A percentile compares a stretch with the other conserved stretches of the same genome.
phyloP scores from a whole-genome alignment of 176 grass and related monocot genomes.

The Otatea glauca region DNA sequence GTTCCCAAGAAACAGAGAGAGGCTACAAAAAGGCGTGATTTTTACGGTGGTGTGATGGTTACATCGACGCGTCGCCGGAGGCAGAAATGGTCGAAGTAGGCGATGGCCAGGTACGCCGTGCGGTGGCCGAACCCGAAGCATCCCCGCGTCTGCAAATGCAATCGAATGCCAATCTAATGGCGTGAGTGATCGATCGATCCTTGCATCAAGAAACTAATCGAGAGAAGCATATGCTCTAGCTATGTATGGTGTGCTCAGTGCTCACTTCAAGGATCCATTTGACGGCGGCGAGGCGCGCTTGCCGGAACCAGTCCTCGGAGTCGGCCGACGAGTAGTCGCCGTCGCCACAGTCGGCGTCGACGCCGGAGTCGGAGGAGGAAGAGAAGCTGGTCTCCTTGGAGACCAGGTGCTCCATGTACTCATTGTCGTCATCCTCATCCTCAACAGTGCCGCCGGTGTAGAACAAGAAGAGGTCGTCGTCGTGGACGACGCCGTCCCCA shows the following conservation, averaged over 20 bases:
- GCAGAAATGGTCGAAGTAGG: conserved; percentile 89
- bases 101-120: conserved; percentile 82
- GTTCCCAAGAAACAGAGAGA: conserved; percentile 30
- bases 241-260: conserved; percentile 4
- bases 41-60: conserved; percentile 40
- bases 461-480: conserved; percentile 33
- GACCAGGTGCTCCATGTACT: conserved; percentile 77
- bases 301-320: conserved; percentile 64
- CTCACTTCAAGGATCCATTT: conserved; percentile 87
- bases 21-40: neutral
- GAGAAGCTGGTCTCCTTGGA: conserved; percentile 71
- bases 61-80: conserved; percentile 84
- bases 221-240: neutral
- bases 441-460: neutral
- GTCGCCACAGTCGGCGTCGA: conserved; percentile 27
- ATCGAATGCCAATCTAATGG: conserved; percentile 32
- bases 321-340: conserved; percentile 22
- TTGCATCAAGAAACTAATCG: conserved; percentile 23
- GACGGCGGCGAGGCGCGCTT: conserved; percentile 62
- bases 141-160: conserved; percentile 59
- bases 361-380: conserved; percentile 30
- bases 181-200: conserved; percentile 13
- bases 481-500: conserved; percentile 48
- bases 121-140: conserved; percentile 77
- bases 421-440: conserved; percentile 52